These are phyloP conservation scores for Stemphylium vesicarium DNA, from an alignment of 2,329 filamentous ascomycete genomes.

Conservation along the genomic window DNA sequence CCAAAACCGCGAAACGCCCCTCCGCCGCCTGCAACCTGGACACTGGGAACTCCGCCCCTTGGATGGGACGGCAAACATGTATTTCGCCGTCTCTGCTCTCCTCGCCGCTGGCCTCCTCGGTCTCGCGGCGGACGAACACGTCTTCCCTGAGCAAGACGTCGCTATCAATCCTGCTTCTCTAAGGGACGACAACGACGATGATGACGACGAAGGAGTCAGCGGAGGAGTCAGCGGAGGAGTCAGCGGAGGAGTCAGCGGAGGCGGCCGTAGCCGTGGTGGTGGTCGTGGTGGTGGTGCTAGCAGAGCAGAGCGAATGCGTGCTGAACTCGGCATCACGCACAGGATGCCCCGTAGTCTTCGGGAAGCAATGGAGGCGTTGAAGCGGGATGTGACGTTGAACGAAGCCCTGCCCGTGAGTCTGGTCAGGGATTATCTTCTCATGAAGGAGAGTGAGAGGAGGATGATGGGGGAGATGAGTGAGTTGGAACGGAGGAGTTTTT, in stretches of 20 bases:
- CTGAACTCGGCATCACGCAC: conserved; percentile 59
- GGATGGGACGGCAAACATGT: conserved; percentile 82
- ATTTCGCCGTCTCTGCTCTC: conserved; percentile 69
- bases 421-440: conserved; percentile 62
- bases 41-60: conserved; percentile 81
- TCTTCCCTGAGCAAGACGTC: conserved; percentile 65
- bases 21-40: conserved; percentile 69
- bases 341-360: conserved; percentile 63
- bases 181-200: background rate
- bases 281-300: no score
- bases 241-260: no score
- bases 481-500: conserved; percentile 61
- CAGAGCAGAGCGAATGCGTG: conserved; percentile 33
- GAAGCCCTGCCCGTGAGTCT: conserved; percentile 58
- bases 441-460: conserved; percentile 66
- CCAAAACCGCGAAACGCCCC: conserved; percentile 77
- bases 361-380: conserved; percentile 62
- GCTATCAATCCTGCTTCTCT: conserved; percentile 32
- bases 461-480: conserved; percentile 59
- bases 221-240: no score
- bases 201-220: no score
- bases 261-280: no score
- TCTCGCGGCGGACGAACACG: conserved; percentile 48
- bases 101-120: conserved; percentile 66
- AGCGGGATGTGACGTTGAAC: conserved; percentile 56